Conservation (phyloP, 2,329 filamentous ascomycete genomes). For the Allantophomopsis lycopodina region DNA sequence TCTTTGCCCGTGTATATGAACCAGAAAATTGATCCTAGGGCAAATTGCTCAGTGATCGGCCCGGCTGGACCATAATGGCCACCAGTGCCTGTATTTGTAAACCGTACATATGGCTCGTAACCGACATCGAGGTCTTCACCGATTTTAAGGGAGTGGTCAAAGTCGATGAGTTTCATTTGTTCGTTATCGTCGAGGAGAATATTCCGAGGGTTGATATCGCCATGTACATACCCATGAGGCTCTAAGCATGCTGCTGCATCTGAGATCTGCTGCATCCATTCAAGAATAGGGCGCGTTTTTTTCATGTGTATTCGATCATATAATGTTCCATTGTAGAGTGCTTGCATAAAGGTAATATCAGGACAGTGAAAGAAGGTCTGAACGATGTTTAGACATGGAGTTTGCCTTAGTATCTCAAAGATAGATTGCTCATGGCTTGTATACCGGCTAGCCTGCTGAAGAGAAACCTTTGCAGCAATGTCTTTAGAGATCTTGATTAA, state of each 20-base stretch:
- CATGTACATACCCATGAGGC: not conserved
- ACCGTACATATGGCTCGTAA: not conserved
- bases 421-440: not conserved
- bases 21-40: conserved; percentile 1
- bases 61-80: not conserved
- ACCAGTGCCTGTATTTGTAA: not conserved
- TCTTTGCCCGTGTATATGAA: not conserved
- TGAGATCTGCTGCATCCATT: conserved; percentile 2
- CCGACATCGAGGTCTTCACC: not conserved
- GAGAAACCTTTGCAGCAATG: no score
- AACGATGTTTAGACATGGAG: not conserved
- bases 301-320: not conserved
- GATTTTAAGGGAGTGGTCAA: not conserved
- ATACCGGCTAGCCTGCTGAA: no score
- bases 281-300: not conserved
- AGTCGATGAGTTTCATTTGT: conserved; percentile 1
- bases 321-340: not conserved
- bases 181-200: conserved; percentile 1
- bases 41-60: conserved; percentile 1
- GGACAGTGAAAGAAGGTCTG: not conserved
- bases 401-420: not conserved
- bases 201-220: conserved; percentile 1
- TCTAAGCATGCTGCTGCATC: not conserved
- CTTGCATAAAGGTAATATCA: not conserved
- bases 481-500: no score